phyloP scores from a whole-genome alignment of 257 asterid genomes.

The Sherardia arvensis region DNA sequence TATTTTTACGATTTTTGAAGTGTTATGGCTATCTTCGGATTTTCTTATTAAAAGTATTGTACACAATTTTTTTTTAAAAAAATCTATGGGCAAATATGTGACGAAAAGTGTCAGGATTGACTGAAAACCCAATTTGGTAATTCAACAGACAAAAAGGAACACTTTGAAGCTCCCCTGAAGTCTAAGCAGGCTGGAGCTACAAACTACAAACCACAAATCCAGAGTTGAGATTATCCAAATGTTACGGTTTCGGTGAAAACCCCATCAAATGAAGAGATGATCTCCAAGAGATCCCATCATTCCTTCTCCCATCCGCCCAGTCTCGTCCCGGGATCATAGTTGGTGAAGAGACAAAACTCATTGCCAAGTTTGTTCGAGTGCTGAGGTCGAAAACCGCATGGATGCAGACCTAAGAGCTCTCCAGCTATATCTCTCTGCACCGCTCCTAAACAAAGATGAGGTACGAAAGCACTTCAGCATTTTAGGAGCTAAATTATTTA shows the following conservation, averaged over 20 bases:
- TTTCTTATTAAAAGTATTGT: too few relatives aligned
- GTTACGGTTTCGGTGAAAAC: too few relatives aligned
- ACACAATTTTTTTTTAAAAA: too few relatives aligned
- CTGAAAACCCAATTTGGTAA: too few relatives aligned
- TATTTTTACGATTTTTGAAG: too few relatives aligned
- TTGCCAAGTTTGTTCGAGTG: conserved; percentile 97
- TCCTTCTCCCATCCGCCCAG: conserved; percentile 72
- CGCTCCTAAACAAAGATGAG: conserved; percentile 38
- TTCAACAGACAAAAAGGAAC: too few relatives aligned
- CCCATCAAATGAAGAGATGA: background rate
- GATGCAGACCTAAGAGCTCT: conserved; percentile 59
- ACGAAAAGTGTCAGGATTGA: too few relatives aligned
- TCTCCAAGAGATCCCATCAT: conserved; percentile 8
- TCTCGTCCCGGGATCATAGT: conserved; percentile 72
- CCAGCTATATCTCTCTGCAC: conserved; percentile 74
- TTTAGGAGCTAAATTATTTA: background rate
- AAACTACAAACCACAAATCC: background rate
- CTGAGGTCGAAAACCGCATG: conserved; percentile 80
- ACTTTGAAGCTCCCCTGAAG: too few relatives aligned
- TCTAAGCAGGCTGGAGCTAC: background rate
- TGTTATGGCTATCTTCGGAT: too few relatives aligned
- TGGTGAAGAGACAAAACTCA: conserved; percentile 80
- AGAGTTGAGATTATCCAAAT: background rate
- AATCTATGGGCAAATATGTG: too few relatives aligned
- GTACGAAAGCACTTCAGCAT: background rate